Evolutionary conservation across 2,329 filamentous ascomycete genomes (phyloP), one percentile per base, ranked within the genome.

Genomic region (Ascocoryne sarcoides): DNA sequence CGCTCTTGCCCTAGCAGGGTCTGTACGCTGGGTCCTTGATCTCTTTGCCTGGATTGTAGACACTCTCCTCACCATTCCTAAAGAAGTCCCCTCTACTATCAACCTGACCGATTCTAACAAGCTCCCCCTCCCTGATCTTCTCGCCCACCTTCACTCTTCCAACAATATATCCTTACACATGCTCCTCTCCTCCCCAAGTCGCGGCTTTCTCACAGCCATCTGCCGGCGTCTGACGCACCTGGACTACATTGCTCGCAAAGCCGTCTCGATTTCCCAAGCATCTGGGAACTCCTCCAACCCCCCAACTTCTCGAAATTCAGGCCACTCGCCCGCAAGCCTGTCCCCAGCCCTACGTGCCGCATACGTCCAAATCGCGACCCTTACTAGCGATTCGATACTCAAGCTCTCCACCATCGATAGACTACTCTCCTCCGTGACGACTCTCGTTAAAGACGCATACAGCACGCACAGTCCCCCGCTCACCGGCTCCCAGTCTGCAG

Each of bases 11-110:
- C 66, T 93, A 9, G 73, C 80, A 4, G 84, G 85, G 16, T 82
- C 87, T 40, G 76, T 83, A 3, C 80, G 75, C 55, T 95, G 89
- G 89, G 76, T 76, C 0, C 68, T 88, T 26, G 82, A 90, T 45
- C 67, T 93, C 10, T 61, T 82, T 33, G 67, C 71, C 2, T 82
- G 76, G 74, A 58, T 81, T 9, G 65, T 67, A n/a, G 75, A 81
- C 51, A 67, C 67, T 14, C 62, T 82, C 2, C 75, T 79, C 45
- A 62, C 67, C 30, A 66, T 81, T 9, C 64, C 71, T 36, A 67
- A 70, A 36, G 73, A 77, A 43, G 55, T 59, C 1, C 51, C 53
- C 55, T 3, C 64, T 66, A 46, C 39, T 47, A 66, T 69, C 53
- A 62, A 63, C 30, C 65, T 74, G 3, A 62, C 78, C n/a, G 55